phyloP scores from a whole-genome alignment of 208 protist species.

The Novymonas esmeraldas region DNA sequence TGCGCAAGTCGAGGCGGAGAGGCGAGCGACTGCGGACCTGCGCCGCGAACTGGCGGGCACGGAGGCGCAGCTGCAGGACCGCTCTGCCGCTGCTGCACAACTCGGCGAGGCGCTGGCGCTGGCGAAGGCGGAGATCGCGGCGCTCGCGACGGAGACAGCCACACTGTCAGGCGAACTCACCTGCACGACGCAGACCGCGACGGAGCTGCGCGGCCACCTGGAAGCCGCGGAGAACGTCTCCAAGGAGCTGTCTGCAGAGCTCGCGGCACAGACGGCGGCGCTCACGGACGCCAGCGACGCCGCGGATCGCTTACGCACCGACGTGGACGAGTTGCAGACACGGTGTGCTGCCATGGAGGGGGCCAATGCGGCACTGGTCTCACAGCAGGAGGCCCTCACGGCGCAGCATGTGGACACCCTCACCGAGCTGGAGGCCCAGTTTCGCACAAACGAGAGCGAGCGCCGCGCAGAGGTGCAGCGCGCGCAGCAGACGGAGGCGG shows the following conservation, averaged over 20 bases:
- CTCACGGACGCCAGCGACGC: neutral
- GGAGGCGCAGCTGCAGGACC: slow-evolving; percentile 3
- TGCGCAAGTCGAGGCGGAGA: slow-evolving; percentile 22
- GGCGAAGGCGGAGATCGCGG: neutral
- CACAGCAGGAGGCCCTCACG: slow-evolving; percentile 13
- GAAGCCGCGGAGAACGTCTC: neutral
- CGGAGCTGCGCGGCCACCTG: neutral
- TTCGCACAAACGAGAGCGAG: slow-evolving; percentile 31
- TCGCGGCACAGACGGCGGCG: neutral
- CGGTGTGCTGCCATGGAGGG: neutral
- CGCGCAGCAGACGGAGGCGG: slow-evolving; percentile 28
- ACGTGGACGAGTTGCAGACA: neutral
- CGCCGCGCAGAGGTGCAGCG: slow-evolving; percentile 10
- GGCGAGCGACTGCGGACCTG: neutral
- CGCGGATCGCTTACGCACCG: neutral
- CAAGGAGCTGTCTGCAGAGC: neutral
- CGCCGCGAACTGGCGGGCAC: neutral
- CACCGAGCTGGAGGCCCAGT: slow-evolving; percentile 27
- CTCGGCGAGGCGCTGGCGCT: neutral
- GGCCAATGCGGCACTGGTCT: neutral
- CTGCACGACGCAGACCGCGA: neutral
- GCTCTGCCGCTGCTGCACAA: neutral
- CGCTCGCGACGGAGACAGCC: neutral
- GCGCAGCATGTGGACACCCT: slow-evolving; percentile 24
- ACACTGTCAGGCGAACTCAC: slow-evolving; percentile 2